Percentiles rank a stretch among this genome's conserved stretches.
These are phyloP conservation scores for Hypoxylon intermedium DNA, from an alignment of 495 filamentous ascomycete genomes.

Conservation along the genomic window DNA sequence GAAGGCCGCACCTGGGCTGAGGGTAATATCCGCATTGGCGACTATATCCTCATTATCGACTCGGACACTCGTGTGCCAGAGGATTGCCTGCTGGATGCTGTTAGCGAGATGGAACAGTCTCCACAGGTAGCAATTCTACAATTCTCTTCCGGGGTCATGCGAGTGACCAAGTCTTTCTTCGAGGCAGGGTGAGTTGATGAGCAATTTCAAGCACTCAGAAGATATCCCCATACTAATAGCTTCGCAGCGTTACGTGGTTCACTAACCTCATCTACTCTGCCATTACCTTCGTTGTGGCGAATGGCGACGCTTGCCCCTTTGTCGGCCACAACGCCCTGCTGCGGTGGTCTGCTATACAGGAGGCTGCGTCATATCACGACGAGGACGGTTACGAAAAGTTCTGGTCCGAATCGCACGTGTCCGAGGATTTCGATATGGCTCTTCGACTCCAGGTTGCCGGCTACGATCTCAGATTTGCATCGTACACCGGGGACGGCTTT, in stretches of 20 bases:
- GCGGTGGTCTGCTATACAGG: slow-evolving; percentile 72
- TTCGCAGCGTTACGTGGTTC: slow-evolving; percentile 68
- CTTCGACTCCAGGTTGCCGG: slow-evolving; percentile 70
- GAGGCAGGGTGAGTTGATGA: slow-evolving; percentile 57
- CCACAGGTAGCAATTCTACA: slow-evolving; percentile 75
- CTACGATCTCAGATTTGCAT: slow-evolving; percentile 67
- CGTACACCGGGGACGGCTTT: slow-evolving; percentile 70
- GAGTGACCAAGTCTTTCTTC: slow-evolving; percentile 67
- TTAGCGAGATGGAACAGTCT: slow-evolving; percentile 73
- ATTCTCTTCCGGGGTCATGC: slow-evolving; percentile 73
- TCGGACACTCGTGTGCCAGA: slow-evolving; percentile 71
- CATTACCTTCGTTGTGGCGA: slow-evolving; percentile 70
- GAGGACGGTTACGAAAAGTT: slow-evolving; percentile 65
- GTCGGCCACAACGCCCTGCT: slow-evolving; percentile 75
- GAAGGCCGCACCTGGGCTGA: slow-evolving; percentile 71
- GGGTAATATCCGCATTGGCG: slow-evolving; percentile 73
- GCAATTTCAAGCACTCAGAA: not conserved
- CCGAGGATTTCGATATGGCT: slow-evolving; percentile 79
- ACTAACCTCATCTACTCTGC: slow-evolving; percentile 75
- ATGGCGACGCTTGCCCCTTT: slow-evolving; percentile 73
- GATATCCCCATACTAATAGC: slow-evolving; percentile 4
- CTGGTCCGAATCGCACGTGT: slow-evolving; percentile 77
- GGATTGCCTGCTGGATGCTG: slow-evolving; percentile 73
- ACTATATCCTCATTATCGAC: slow-evolving; percentile 72
- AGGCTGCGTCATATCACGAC: slow-evolving; percentile 56